Percentiles rank a stretch among this genome's conserved stretches.
Conservation (phyloP, 129 eudicot species). For the Cynara cardunculus region DNA sequence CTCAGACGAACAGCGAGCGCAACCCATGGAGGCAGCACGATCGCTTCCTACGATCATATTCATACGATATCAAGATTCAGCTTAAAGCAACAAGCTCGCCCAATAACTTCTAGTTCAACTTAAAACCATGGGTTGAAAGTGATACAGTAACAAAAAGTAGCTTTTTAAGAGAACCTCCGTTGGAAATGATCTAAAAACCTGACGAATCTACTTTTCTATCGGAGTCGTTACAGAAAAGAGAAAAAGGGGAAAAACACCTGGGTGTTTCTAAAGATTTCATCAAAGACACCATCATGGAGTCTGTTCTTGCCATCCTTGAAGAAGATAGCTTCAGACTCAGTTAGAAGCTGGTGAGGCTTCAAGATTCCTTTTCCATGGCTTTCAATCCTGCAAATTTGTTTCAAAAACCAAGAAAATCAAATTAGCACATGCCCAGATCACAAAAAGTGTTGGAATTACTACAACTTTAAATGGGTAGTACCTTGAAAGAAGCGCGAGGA, state of each 20-base stretch:
- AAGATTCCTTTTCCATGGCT: slow-evolving; percentile 83
- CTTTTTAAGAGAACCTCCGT: no score
- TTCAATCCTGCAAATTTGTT: slow-evolving; percentile 48
- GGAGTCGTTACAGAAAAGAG: background rate
- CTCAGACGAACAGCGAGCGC: slow-evolving; percentile 81
- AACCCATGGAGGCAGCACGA: slow-evolving; percentile 78
- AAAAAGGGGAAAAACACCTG: slow-evolving; percentile 41
- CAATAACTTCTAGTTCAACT: background rate
- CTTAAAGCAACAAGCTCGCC: background rate
- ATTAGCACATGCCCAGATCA: background rate
- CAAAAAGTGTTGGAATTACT: background rate
- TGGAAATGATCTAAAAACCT: no score
- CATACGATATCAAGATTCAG: background rate
- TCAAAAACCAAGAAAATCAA: background rate
- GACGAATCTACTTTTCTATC: no score
- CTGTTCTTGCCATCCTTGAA: slow-evolving; percentile 43
- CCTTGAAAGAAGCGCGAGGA: slow-evolving; percentile 67
- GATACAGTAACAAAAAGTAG: no score
- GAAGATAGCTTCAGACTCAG: slow-evolving; percentile 66
- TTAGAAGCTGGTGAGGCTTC: slow-evolving; percentile 75
- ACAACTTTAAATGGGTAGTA: background rate
- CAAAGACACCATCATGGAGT: slow-evolving; percentile 65
- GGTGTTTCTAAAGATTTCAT: slow-evolving; percentile 67
- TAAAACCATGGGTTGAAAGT: background rate
- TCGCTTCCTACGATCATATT: slow-evolving; percentile 59